Evolutionary conservation across 2,329 filamentous ascomycete species (phyloP), one percentile per base, ranked within the genome.

Genomic region (Parascedosporium putredinis): DNA sequence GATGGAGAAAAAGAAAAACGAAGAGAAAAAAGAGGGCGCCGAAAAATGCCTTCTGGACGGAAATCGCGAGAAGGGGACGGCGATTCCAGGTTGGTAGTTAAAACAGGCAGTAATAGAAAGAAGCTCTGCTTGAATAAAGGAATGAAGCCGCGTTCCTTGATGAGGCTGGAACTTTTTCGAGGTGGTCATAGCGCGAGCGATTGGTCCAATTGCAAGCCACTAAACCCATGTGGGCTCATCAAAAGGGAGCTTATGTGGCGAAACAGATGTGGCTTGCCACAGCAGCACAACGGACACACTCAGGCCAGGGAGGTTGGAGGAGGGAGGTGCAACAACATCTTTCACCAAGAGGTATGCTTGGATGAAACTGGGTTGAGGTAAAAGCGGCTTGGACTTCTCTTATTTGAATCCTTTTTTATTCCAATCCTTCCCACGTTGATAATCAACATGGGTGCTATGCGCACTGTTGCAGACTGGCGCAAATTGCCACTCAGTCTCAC

Each of bases 401-500:
- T n/a, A n/a, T 31, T 31, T 12, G 27, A 12, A 31, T 31, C 12
- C 27, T 31, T 31, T 31, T 31, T n/a, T n/a, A n/a, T n/a, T 22
- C 14, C 23, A 45, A 4, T 23, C 8, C 12, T 29, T 4, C 27
- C 18, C 40, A 5, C n/a, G 10, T 12, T 9, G 6, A 16, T 14
- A 8, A 7, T n/a, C n/a, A 29, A 22, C 14, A 43, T 50, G 36
- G 16, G 40, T 44, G 22, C 22, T 6, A 31, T 18, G 4, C 25
- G 24, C 25, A 6, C 7, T 7, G 71, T 80, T n/a, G 74, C 83
- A 14, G 85, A 88, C 62, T 98, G 93, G 93, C 81, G 81, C 55
- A 94, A 87, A 69, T 70, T 98, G 57, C 89, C 93, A 22, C 71
- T 96, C 36, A 86, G 75, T 53, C 69, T 95, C 29, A 79, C 83